Evolutionary conservation across 2,329 filamentous ascomycete species (phyloP).

Genomic region (Aspergillus sclerotialis): DNA sequence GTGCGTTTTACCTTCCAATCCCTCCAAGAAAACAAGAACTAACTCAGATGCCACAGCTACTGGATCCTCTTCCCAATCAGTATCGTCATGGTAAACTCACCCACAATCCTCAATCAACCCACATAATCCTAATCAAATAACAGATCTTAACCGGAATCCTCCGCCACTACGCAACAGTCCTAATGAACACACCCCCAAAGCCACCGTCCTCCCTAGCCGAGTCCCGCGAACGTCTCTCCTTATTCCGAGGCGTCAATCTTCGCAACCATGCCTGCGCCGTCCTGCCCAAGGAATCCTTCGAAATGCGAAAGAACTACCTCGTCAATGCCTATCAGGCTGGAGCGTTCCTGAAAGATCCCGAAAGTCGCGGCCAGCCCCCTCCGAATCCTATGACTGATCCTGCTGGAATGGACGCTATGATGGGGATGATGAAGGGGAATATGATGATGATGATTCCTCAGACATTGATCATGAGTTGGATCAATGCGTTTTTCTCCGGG

Average conservation of each 20-base stretch:
- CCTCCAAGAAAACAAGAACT: slow-evolving; percentile 8
- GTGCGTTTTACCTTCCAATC: slow-evolving; percentile 48
- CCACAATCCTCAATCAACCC: background rate
- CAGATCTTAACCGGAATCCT: slow-evolving; percentile 88
- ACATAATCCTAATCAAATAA: slow-evolving; percentile 1
- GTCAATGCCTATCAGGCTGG: slow-evolving; percentile 77
- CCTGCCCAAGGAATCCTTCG: slow-evolving; percentile 71
- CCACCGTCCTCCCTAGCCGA: slow-evolving; percentile 55
- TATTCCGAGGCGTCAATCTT: slow-evolving; percentile 76
- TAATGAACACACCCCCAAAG: slow-evolving; percentile 81
- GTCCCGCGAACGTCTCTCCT: slow-evolving; percentile 72
- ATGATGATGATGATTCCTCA: slow-evolving; percentile 99
- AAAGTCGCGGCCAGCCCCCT: slow-evolving; percentile 75
- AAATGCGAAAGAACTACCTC: slow-evolving; percentile 71
- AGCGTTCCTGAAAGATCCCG: slow-evolving; percentile 81
- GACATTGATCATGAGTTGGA: slow-evolving; percentile 99
- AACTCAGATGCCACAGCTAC: slow-evolving; percentile 56
- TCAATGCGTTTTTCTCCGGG: slow-evolving; percentile 97
- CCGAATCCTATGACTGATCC: slow-evolving; percentile 95
- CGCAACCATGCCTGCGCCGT: slow-evolving; percentile 76
- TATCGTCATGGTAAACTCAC: slow-evolving; percentile 71
- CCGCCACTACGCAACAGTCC: slow-evolving; percentile 90
- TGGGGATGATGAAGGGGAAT: slow-evolving; percentile 99
- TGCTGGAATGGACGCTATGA: slow-evolving; percentile 98
- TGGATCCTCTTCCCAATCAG: slow-evolving; percentile 99